These are phyloP conservation scores for Micractinium sp. DNA, from an alignment of 139 green algal genomes.

Conservation along the genomic window DNA sequence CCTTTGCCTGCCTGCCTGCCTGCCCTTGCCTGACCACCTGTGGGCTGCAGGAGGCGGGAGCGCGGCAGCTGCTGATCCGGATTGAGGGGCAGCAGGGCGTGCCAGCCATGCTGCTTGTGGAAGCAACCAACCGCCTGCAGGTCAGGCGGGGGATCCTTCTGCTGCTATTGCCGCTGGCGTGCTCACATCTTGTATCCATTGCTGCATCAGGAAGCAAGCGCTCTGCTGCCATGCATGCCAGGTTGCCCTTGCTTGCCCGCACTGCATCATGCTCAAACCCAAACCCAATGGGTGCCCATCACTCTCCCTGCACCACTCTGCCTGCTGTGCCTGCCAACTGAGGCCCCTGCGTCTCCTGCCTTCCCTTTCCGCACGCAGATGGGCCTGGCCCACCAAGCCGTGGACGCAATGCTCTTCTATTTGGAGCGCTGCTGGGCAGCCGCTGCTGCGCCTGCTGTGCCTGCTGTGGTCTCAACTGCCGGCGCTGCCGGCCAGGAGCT, in stretches of 20 bases:
- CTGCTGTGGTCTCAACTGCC: too few relatives aligned
- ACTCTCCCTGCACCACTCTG: not conserved
- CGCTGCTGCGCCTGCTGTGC: not conserved
- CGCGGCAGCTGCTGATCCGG: not conserved
- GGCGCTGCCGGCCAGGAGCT: too few relatives aligned
- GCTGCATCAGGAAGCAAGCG: too few relatives aligned
- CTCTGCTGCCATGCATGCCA: too few relatives aligned
- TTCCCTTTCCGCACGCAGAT: not conserved
- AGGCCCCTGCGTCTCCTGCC: too few relatives aligned
- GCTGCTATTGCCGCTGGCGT: too few relatives aligned
- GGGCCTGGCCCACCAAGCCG: not conserved
- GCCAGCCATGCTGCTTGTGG: not conserved
- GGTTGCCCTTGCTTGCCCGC: too few relatives aligned
- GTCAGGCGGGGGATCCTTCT: not conserved
- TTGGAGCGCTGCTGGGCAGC: conserved; percentile 26
- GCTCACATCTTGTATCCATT: too few relatives aligned
- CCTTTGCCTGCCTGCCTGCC: not conserved
- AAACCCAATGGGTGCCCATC: too few relatives aligned
- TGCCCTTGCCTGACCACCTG: not conserved
- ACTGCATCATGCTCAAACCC: too few relatives aligned
- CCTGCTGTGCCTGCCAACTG: not conserved
- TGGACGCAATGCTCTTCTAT: conserved; percentile 25
- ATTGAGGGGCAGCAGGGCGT: not conserved
- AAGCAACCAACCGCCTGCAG: not conserved
- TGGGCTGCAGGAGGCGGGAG: not conserved